Evolutionary conservation across 306 rosid genomes (phyloP), one percentile per base, ranked within the genome.

Genomic region (Rubus idaeus): DNA sequence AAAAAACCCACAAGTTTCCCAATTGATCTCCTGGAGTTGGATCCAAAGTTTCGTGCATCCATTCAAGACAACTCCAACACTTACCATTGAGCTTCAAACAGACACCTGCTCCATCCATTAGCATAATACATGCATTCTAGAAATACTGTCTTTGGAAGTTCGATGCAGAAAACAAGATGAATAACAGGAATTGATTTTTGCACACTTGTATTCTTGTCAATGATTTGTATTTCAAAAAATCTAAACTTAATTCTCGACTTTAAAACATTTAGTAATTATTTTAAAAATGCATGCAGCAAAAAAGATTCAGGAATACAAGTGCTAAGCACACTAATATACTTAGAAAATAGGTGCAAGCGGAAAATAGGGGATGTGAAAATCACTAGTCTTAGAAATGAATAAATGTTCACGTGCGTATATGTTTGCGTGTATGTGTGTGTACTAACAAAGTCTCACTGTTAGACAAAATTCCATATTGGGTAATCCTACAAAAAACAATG

Each of bases 61-160:
- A 80, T 75, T 71, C 73, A 74, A 71, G 65, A 68, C 51, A 82
- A 76, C 70, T 71, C 72, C 76, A 52, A 66, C 50, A 77, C 74
- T 76, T 77, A 70, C 85, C 85, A 52, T 23, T 17, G 73, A 71
- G 73, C 81, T 84, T 76, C 52, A 68, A 70, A 70, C 11, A 37
- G 42, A 56, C 62, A 61, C 66, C 78, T 69, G 73, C 57, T 70
- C 56, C 50, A 49, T 58, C 41, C 41, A 61, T 14, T 45, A 17
- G 18, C 17, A 69, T 52, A 65, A 17, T 7, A 72, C 58, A 77
- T 2, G 61, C 20, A 5, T 47, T n/a, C 17, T 7, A 11, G 42
- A 71, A 63, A 44, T 41, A 49, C 23, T 12, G 67, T 51, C 53
- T 51, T 52, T 6, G 26, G 47, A 51, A 68, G 57, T 68, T 41